Conservation (phyloP, 345 rosid species). For the Pistacia integerrima region DNA sequence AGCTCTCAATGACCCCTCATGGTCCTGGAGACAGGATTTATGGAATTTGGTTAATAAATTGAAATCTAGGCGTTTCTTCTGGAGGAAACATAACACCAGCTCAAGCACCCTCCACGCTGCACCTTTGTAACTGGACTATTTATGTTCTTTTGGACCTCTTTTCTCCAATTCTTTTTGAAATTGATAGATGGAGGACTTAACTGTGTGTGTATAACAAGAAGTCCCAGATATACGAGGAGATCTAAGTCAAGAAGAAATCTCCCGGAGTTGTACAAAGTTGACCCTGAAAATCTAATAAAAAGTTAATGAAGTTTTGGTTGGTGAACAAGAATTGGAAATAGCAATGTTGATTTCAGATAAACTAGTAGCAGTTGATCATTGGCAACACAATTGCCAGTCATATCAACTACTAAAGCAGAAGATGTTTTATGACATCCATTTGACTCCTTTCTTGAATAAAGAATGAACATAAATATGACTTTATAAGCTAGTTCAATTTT, state of each 20-base stretch:
- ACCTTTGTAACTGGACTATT: constrained; percentile 27
- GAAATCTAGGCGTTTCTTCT: constrained; percentile 31
- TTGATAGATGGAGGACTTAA: not conserved
- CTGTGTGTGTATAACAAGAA: not conserved
- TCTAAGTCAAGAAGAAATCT: not conserved
- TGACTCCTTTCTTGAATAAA: not conserved
- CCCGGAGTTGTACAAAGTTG: constrained; percentile 1
- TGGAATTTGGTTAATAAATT: constrained; percentile 34
- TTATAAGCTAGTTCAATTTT: too few species aligned
- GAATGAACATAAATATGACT: not conserved
- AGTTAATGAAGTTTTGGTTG: not conserved
- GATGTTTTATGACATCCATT: not conserved
- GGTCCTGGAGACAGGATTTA: constrained; percentile 82
- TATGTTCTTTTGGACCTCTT: not conserved
- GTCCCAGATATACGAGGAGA: not conserved
- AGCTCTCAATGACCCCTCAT: constrained; percentile 75
- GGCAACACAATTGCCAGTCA: not conserved
- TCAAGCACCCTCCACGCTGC: constrained; percentile 37
- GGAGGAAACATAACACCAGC: constrained; percentile 21
- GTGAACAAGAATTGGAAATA: too few species aligned
- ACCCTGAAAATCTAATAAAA: not conserved
- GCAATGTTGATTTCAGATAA: not conserved
- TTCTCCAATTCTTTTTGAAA: not conserved
- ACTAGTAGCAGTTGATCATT: not conserved
- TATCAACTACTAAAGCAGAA: not conserved